Base-by-base conservation (phyloP, 148 eudicot genomes). In the Polygonum maritimum region DNA sequence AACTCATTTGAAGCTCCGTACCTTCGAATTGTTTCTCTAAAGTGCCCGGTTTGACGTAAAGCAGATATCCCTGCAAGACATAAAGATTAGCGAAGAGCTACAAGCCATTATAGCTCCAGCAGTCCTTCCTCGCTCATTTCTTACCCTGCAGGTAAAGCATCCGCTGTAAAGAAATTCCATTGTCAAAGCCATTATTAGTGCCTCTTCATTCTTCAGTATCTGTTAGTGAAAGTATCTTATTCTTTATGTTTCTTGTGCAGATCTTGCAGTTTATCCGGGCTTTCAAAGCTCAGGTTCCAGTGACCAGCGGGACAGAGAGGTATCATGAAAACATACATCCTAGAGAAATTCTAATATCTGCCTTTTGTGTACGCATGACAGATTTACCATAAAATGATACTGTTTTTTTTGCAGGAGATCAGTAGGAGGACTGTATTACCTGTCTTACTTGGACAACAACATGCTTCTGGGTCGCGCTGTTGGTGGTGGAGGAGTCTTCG, bases 381-480 rank as follows among this genome's bases (percentile, higher is more conserved):
- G 22, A 57, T 22, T 45, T 11, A 44, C 14, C 3, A 47, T 44
- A 21, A 5, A n/a, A 12, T 60, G 4, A 76, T n/a, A n/a, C 21
- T 62, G 72, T 40, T 60, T 12, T 73, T 69, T 73, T 69, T 78
- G 72, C 86, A 92, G 98, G 85, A 89, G 81, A 45, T 78, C 89
- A 22, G 91, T 87, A 0, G 98, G 98, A 75, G 98, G 98, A 77
- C 54, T 95, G 62, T 92, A 95, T 80, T 90, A 95, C 82, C 90
- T 95, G 35, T 95, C 98, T 0, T 95, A 89, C 82, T 82, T 90
- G 40, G 98, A 95, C 75, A 79, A 82, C 71, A 82, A 92, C 82
- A 92, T 95, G 96, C 96, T 95, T 62, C 19, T 95, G 78, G 98
- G 98, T 7, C 97, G 98, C 5, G 87, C 97, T 54, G 92, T 85